These are phyloP conservation scores for Pharus latifolius DNA, from an alignment of 176 grass and related monocot species.

Conservation along the genomic window DNA sequence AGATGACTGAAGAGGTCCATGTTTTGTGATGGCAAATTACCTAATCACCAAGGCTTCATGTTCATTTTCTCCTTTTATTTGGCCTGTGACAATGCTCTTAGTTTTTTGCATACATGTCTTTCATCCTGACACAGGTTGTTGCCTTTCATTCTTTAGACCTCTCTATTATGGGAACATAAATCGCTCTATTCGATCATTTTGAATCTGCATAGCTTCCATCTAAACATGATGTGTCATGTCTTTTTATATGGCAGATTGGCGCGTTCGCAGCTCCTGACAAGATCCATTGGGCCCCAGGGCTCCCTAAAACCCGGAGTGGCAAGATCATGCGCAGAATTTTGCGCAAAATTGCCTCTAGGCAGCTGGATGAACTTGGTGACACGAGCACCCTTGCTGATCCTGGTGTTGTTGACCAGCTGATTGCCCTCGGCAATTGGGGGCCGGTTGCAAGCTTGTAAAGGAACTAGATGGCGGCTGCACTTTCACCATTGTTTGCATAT, in stretches of 20 bases:
- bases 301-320: slow-evolving; percentile 77
- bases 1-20: neutral
- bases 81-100: neutral
- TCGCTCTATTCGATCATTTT: no score
- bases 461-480: neutral
- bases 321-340: slow-evolving; percentile 88
- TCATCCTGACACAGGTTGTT: neutral
- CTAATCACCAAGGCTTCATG: neutral
- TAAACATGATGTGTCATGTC: neutral
- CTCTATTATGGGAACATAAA: neutral
- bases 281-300: slow-evolving; percentile 85
- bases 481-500: neutral
- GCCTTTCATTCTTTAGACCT: neutral
- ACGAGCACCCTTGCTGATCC: slow-evolving; percentile 78
- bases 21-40: neutral
- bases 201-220: neutral
- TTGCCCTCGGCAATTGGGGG: slow-evolving; percentile 55
- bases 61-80: neutral
- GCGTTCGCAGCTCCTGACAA: slow-evolving; percentile 80
- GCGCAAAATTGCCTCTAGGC: slow-evolving; percentile 62
- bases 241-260: slow-evolving; percentile 48
- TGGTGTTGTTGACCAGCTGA: slow-evolving; percentile 63
- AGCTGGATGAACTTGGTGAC: slow-evolving; percentile 70
- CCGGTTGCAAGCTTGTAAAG: slow-evolving; percentile 22
- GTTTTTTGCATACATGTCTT: neutral